phyloP scores from a whole-genome alignment of 108 stramenopile species.

The Nitzschia palea region DNA sequence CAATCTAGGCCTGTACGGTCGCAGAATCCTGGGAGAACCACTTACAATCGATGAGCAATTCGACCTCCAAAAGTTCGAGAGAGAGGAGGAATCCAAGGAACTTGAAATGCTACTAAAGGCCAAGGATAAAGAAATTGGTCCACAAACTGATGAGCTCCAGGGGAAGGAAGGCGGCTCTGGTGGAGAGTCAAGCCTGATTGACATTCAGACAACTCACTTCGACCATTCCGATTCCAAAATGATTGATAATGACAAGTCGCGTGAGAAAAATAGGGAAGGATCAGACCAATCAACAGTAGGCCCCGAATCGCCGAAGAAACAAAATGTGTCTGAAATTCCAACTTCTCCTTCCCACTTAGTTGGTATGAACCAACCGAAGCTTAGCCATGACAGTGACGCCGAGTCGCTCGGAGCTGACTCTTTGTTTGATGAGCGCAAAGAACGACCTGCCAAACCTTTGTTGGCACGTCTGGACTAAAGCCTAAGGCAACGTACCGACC shows the following conservation, averaged over 20 bases:
- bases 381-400: neutral
- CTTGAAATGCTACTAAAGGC: no score
- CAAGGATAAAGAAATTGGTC: no score
- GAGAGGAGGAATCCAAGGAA: neutral
- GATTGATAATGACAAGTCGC: neutral
- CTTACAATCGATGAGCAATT: neutral
- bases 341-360: neutral
- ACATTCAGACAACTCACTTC: no score
- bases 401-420: neutral
- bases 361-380: neutral
- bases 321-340: neutral
- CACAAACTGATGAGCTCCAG: no score
- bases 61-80: neutral
- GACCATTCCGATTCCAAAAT: no score
- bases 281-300: neutral
- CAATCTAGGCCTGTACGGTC: constrained; percentile 17
- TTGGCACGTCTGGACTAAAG: no score
- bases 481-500: no score
- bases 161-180: no score
- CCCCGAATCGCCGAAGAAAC: neutral
- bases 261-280: neutral
- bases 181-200: no score
- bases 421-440: neutral
- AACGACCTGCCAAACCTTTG: neutral
- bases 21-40: neutral